Conservation (phyloP, 2,329 filamentous ascomycete genomes). For the Alternaria arbusti region DNA sequence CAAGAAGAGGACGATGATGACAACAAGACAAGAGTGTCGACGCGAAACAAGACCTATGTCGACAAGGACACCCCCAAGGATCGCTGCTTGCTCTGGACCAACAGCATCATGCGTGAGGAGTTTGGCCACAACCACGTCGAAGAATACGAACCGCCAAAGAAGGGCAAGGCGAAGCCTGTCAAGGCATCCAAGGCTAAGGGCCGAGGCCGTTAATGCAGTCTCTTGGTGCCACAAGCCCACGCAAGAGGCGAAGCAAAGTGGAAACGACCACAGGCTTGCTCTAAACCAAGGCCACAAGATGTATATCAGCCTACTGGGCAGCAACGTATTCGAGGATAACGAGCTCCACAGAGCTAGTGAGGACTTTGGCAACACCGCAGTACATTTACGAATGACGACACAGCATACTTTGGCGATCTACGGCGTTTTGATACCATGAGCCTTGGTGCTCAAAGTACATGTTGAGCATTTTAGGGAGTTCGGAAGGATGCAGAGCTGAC, state of each 20-base stretch:
- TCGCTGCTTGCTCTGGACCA: slow-evolving; percentile 70
- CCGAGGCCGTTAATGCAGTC: slow-evolving; percentile 24
- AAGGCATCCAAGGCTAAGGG: slow-evolving; percentile 38
- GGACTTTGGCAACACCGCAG: not conserved
- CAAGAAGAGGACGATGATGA: slow-evolving; percentile 56
- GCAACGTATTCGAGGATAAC: not conserved
- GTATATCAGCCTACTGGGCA: not conserved
- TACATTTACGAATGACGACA: slow-evolving; percentile 27
- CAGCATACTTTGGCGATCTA: slow-evolving; percentile 20
- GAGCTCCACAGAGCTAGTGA: not conserved
- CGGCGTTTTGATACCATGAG: slow-evolving; percentile 32
- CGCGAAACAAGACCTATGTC: slow-evolving; percentile 66
- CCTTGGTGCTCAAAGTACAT: slow-evolving; percentile 14
- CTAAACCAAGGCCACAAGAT: not conserved
- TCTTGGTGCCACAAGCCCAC: not conserved
- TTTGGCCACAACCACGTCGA: slow-evolving; percentile 67
- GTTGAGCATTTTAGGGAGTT: slow-evolving; percentile 24
- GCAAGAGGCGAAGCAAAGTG: slow-evolving; percentile 1
- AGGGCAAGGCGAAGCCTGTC: slow-evolving; percentile 51
- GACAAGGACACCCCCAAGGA: slow-evolving; percentile 59
- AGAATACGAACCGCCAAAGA: slow-evolving; percentile 55
- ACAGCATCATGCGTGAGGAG: slow-evolving; percentile 65
- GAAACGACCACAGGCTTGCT: not conserved
- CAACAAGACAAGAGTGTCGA: slow-evolving; percentile 64
- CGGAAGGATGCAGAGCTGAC: not conserved